A percentile compares a stretch with the other conserved stretches of the same genome.
phyloP scores from a whole-genome alignment of 257 asterid species.

The Gardenia jasminoides region DNA sequence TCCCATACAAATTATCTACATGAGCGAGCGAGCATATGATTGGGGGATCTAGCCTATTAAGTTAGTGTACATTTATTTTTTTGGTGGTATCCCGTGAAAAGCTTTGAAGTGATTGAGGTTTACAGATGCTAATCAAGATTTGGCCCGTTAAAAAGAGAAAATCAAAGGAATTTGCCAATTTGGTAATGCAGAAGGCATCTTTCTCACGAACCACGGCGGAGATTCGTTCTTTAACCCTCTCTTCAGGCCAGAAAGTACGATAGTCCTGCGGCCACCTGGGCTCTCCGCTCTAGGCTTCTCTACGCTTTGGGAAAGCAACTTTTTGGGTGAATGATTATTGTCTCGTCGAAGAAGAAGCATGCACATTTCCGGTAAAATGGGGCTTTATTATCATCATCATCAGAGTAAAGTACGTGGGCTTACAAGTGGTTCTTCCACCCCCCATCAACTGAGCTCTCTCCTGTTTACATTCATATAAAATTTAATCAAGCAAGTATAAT shows the following conservation, averaged over 20 bases:
- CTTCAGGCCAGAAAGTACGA: conserved; percentile 3
- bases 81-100: neutral
- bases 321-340: neutral
- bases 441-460: too few species aligned
- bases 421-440: too few species aligned
- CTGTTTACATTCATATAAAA: too few species aligned
- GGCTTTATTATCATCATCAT: too few species aligned
- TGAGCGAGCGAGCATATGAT: too few species aligned
- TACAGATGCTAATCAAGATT: conserved; percentile 6
- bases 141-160: neutral
- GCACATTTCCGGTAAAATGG: neutral
- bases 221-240: neutral
- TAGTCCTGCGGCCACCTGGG: conserved; percentile 7
- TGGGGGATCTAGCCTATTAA: conserved; percentile 15
- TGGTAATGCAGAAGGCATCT: neutral
- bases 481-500: neutral
- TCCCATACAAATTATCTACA: too few species aligned
- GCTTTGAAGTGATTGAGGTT: neutral
- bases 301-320: neutral
- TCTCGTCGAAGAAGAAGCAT: neutral
- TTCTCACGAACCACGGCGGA: neutral
- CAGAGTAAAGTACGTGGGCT: too few species aligned
- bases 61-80: neutral
- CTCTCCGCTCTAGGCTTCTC: neutral
- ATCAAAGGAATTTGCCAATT: conserved; percentile 7